Evolutionary conservation across 257 asterid species (phyloP), one percentile per base, ranked within the genome.

Genomic region (Plantago major): DNA sequence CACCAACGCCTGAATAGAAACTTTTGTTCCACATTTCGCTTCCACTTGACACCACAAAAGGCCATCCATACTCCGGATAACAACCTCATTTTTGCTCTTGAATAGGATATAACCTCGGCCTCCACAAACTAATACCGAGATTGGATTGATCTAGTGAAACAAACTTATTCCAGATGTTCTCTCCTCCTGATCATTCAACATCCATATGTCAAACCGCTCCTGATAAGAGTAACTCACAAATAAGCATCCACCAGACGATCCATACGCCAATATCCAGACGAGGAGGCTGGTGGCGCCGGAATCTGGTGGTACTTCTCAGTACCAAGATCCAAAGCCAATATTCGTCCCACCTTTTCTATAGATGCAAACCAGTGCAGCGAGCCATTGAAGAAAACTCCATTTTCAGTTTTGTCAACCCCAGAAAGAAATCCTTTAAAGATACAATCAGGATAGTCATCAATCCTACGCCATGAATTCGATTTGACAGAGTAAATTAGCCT

Each of bases 71-170:
- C 17, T 45, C 17, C 7, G 7, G 1, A 59, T 17, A 59, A 59
- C 38, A 59, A 59, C 64, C 42, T 15, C 40, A 38, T 45, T 8
- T 43, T 59, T 59, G 40, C 8, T 33, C 48, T 43, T 59, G 33
- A 26, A 59, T 59, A 59, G 12, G 7, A 22, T n/a, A 59, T 9
- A 12, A 43, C 9, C 51, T 18, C 3, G 17, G 13, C 37, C 37
- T 30, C 18, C 2, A n/a, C 22, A 28, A 55, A 5, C 3, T 0
- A 7, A 7, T n/a, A 57, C 62, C 11, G 12, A 42, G 18, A 42
- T 5, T 3, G 47, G 47, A 10, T 43, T 10, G 14, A n/a, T 12
- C 6, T 22, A 59, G 18, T 30, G 42, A 10, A 59, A 59, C 46
- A 11, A 59, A 8, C 52, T 17, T 18, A 43, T 7, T 1, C 64